Base-by-base conservation (phyloP, 2,329 filamentous ascomycete genomes). In the Aotearoamyces nothofagi region DNA sequence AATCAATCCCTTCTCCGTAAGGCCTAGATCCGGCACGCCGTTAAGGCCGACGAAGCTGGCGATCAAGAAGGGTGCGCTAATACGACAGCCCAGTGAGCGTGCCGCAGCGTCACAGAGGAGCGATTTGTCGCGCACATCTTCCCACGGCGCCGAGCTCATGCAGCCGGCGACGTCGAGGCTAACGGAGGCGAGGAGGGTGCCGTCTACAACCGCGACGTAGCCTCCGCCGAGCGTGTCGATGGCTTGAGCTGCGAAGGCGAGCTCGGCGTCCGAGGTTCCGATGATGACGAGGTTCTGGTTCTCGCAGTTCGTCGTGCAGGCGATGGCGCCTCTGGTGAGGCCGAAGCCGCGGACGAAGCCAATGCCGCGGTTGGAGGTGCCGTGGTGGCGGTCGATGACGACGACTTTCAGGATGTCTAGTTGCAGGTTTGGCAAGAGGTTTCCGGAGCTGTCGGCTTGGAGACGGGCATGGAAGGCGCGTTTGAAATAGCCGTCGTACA, bases 401-500 rank as follows among this genome's bases (percentile, higher is more conserved):
- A 35, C 38, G 11, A 44, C 39, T 17, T 44, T 33, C 38, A 46
- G 22, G 31, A 42, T 22, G 37, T 45, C 51, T 38, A 43, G 31
- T 34, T 44, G 26, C 26, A 48, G 43, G n/a, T 47, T 43, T 27
- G 14, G 5, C 20, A 44, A 17, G 15, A 50, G 42, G 26, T 44
- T 35, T 28, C 47, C 40, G 17, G 42, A 37, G 31, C 48, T 46
- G 33, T 35, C 27, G 19, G n/a, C n/a, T n/a, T n/a, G 15, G 6
- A 44, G 34, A 1, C 17, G n/a, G n/a, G 35, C 32, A 24, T 43
- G 40, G 22, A 42, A 42, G n/a, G 40, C 37, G 8, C 39, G 34
- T 23, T 43, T 44, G 36, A 41, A 44, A 29, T 43, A 44, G 12
- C 39, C 41, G 22, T 44, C 35, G 24, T 44, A 43, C 40, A 44